phyloP scores from a whole-genome alignment of 2,329 filamentous ascomycete species.

The Penicillium sp. region DNA sequence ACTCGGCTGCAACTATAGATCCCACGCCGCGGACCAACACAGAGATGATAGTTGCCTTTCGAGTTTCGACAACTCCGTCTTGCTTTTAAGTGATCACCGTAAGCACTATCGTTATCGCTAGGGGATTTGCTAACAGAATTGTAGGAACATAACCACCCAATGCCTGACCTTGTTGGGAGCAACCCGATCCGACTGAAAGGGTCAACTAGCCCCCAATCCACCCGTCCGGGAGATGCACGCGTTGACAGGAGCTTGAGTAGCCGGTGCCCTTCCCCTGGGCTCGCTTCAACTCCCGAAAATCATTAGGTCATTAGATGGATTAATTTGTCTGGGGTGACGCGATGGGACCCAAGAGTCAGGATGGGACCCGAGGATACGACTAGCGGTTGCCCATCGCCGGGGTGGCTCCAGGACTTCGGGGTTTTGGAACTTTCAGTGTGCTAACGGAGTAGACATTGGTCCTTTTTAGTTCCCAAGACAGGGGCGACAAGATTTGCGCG shows the following conservation, averaged over 20 bases:
- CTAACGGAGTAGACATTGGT: not conserved
- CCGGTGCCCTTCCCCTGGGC: constrained; percentile 21
- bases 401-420: not conserved
- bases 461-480: not conserved
- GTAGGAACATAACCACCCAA: not conserved
- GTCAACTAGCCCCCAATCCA: constrained; percentile 4
- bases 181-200: not conserved
- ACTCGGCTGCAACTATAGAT: constrained; percentile 5
- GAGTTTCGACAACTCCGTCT: not conserved
- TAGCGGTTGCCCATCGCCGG: not conserved
- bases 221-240: constrained; percentile 25
- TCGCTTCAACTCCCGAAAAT: not conserved
- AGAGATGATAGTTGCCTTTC: constrained; percentile 5
- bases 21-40: not conserved
- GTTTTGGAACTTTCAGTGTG: not conserved
- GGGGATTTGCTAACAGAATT: not conserved
- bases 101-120: not conserved
- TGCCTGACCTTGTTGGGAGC: not conserved
- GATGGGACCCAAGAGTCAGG: constrained; percentile 7
- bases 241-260: constrained; percentile 24
- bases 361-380: not conserved
- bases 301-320: not conserved
- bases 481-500: not conserved
- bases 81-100: not conserved
- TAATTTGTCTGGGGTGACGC: not conserved